These are phyloP conservation scores for Alectoria sarmentosa DNA, from an alignment of 495 filamentous ascomycete genomes.

Conservation along the genomic window DNA sequence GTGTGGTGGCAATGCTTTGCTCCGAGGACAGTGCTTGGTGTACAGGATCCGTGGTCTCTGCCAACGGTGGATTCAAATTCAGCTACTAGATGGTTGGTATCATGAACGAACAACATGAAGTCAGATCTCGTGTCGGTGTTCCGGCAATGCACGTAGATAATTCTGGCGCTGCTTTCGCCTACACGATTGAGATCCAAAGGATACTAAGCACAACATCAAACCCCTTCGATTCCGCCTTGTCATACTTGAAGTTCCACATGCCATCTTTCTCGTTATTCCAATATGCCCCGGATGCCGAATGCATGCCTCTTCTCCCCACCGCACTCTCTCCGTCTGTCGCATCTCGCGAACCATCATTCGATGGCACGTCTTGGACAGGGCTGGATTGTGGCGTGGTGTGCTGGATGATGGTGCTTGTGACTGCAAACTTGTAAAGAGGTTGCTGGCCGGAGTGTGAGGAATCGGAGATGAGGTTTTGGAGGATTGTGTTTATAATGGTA, in stretches of 20 bases:
- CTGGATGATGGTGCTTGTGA: slow-evolving; percentile 97
- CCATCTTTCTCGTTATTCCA: slow-evolving; percentile 98
- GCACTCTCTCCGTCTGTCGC: background rate
- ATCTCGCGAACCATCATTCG: slow-evolving; percentile 4
- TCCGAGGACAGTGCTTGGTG: slow-evolving; percentile 65
- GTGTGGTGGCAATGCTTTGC: slow-evolving; percentile 79
- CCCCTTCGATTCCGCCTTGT: slow-evolving; percentile 72
- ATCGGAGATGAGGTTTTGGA: slow-evolving; percentile 78
- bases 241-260: slow-evolving; percentile 97
- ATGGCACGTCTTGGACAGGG: background rate
- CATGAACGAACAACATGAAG: background rate
- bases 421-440: slow-evolving; percentile 74
- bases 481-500: slow-evolving; percentile 82
- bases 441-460: slow-evolving; percentile 42
- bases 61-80: slow-evolving; percentile 78
- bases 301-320: slow-evolving; percentile 67
- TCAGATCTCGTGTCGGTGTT: background rate
- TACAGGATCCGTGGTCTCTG: slow-evolving; percentile 79
- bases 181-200: slow-evolving; percentile 68
- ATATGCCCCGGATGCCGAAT: slow-evolving; percentile 87
- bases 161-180: background rate
- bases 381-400: slow-evolving; percentile 51
- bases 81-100: slow-evolving; percentile 32
- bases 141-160: background rate
- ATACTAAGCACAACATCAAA: slow-evolving; percentile 89